Conservation (phyloP, 495 filamentous ascomycete genomes). For the Penicillium lividum region DNA sequence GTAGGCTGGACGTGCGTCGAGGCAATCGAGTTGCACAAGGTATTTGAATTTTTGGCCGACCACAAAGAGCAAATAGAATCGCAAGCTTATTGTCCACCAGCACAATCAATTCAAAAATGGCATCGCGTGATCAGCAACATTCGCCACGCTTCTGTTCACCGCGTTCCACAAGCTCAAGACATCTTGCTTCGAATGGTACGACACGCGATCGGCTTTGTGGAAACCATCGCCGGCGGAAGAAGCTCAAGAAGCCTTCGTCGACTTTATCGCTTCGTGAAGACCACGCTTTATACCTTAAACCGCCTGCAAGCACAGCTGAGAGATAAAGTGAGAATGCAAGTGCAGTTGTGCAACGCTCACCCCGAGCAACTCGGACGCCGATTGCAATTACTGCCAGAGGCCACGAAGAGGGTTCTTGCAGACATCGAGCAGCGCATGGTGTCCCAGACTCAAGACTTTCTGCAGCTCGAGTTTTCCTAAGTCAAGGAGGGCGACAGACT, state of each 20-base stretch:
- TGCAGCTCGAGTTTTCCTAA: not conserved
- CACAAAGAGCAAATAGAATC: not conserved
- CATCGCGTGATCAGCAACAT: not conserved
- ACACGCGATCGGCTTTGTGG: not conserved
- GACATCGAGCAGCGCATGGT: not conserved
- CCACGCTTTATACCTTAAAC: not conserved
- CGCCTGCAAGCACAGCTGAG: not conserved
- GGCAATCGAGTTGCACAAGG: not conserved
- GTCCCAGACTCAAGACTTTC: not conserved
- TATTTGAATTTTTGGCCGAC: not conserved
- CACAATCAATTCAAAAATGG: not conserved
- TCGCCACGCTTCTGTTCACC: not conserved
- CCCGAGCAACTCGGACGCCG: not conserved
- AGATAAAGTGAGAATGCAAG: not conserved
- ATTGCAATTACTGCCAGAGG: not conserved
- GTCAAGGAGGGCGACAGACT: not conserved
- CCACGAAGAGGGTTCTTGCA: not conserved
- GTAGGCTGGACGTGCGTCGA: not conserved
- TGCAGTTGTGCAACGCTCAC: not conserved
- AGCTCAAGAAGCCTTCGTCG: not conserved
- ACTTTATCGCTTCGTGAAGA: not conserved
- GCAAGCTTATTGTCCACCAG: not conserved
- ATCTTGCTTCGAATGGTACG: not conserved
- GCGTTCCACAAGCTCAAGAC: not conserved
- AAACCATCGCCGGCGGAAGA: not conserved